phyloP scores from a whole-genome alignment of 345 rosid species.

The Mercurialis annua region DNA sequence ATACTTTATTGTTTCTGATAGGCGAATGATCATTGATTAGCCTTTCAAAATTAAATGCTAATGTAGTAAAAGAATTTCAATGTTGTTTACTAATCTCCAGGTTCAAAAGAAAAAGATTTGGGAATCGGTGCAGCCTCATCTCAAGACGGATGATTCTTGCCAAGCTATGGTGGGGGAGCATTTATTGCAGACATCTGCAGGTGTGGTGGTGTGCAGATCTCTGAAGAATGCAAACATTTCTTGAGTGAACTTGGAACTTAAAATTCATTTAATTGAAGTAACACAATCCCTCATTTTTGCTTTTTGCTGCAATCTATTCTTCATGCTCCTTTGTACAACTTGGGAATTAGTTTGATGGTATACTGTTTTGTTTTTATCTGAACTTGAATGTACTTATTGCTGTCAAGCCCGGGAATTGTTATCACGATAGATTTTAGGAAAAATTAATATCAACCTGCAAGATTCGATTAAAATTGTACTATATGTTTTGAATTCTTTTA shows the following conservation, averaged over 20 bases:
- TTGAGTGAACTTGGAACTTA: conserved; percentile 25
- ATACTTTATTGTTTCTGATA: background rate
- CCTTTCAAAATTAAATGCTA: background rate
- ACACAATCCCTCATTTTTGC: background rate
- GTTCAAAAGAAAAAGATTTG: conserved; percentile 89
- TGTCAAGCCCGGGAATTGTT: too few species aligned
- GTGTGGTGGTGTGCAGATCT: conserved; percentile 50
- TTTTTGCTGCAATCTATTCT: too few species aligned
- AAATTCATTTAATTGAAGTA: background rate
- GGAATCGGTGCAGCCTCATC: conserved; percentile 84
- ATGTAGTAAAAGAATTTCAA: background rate
- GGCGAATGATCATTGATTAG: background rate
- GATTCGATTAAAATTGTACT: too few species aligned
- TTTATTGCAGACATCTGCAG: conserved; percentile 67
- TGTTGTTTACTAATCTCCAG: conserved; percentile 31
- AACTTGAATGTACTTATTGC: too few species aligned
- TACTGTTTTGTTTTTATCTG: too few species aligned
- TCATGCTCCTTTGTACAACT: background rate
- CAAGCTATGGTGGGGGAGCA: conserved; percentile 54
- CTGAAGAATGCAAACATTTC: conserved; percentile 70
- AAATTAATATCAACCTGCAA: too few species aligned
- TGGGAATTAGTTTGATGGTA: background rate
- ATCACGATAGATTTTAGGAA: too few species aligned
- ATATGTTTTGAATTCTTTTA: too few species aligned
- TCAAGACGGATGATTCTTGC: conserved; percentile 64